Base-by-base conservation (phyloP, 768 basidiomycete species). In the Gymnopilus junonius region DNA sequence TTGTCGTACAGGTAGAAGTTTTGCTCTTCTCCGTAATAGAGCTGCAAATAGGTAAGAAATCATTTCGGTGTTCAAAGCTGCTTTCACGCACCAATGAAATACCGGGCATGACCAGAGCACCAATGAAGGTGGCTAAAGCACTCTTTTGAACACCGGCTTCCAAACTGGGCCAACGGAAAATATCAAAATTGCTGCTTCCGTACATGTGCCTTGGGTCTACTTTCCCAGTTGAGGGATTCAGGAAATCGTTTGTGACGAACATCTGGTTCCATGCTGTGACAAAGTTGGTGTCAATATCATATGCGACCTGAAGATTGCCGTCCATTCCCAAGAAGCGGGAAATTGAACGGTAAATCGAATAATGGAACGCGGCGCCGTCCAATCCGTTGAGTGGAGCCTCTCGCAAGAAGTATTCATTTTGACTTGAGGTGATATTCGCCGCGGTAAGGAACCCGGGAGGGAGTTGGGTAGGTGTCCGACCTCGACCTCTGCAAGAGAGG, bases 241-340 rank as follows among this genome's bases (percentile, higher is more conserved):
- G 63, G 69, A 97, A 89, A 70, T 97, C 95, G 70, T 97, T 89
- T 74, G 87, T 83, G 69, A 93, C 87, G 69, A 94, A 90, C 87
- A 97, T 94, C 74, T 94, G 79, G 72, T 95, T 94, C 95, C 95
- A 97, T 0, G 93, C 90, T 0, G 88, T 90, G 76, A 95, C 80
- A 69, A 97, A 95, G 76, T 97, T 93, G 73, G 80, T 75, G 68
- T 88, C 82, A 31, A 94, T 77, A 71, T 97, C 95, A 75, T 90
- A 96, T 10, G 93, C 95, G 57, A 94, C 95, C 64, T 90, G 85
- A 34, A 97, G 81, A 73, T 97, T 97, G 69, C 95, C 95, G 71
- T 97, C 95, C 94, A 97, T 96, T 57, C 95, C 95, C 50, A 97
- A 83, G 80, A 95, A 94, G 54, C 95, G 92, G 31, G 89, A 80